These are phyloP conservation scores for Globisporangium solare DNA, from an alignment of 352 stramenopile species.

Conservation along the genomic window DNA sequence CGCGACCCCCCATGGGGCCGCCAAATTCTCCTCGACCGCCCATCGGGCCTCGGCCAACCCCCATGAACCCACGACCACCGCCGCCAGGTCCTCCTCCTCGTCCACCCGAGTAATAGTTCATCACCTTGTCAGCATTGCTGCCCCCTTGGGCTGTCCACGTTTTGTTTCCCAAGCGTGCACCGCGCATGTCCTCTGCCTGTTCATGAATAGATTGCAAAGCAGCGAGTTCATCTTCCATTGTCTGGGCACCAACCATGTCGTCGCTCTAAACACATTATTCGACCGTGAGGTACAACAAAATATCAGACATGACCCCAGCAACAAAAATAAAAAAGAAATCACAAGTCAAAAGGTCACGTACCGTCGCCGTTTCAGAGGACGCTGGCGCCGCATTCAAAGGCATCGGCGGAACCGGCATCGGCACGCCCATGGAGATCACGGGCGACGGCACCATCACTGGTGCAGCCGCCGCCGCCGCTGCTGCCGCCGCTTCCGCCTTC, in stretches of 20 bases:
- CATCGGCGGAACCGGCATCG: constrained; percentile 35
- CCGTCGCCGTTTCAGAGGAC: constrained; percentile 11
- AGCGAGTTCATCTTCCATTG: constrained; percentile 80
- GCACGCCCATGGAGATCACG: constrained; percentile 21
- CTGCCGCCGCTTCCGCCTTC: constrained; percentile 75
- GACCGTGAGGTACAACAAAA: background rate
- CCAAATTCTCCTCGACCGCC: constrained; percentile 42
- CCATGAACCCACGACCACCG: constrained; percentile 26
- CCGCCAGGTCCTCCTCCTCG: constrained; percentile 28
- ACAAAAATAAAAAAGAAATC: constrained; percentile 10
- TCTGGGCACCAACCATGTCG: constrained; percentile 47
- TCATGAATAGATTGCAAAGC: constrained; percentile 82
- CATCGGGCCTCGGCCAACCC: constrained; percentile 33
- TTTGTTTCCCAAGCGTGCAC: constrained; percentile 76
- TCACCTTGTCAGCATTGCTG: constrained; percentile 76
- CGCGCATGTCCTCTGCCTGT: constrained; percentile 78
- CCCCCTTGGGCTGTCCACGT: constrained; percentile 72
- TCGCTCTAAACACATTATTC: constrained; percentile 1
- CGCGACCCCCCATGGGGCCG: constrained; percentile 14
- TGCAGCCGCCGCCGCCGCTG: constrained; percentile 40
- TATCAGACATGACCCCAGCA: constrained; percentile 1
- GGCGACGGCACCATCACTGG: constrained; percentile 39
- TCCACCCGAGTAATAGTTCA: constrained; percentile 66
- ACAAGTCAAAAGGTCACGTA: constrained; percentile 10
- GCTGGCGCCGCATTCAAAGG: constrained; percentile 10